Evolutionary conservation across 1,284 basidiomycete genomes (phyloP), one percentile per base, ranked within the genome.

Genomic region (Phlebopus sp.): DNA sequence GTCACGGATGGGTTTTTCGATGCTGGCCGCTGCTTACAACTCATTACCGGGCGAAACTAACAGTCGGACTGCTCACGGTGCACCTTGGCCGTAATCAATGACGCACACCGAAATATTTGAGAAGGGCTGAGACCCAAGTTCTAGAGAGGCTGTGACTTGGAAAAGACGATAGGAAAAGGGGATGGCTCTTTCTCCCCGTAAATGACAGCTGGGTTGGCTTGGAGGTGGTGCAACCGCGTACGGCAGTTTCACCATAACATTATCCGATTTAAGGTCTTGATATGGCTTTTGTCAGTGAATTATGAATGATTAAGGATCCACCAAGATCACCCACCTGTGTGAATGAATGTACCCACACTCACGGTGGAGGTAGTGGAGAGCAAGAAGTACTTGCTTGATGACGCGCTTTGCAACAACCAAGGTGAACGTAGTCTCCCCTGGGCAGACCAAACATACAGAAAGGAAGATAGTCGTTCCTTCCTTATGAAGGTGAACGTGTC

Each of bases 1-100:
- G 53, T 82, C 85, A 46, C 86, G 73, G 37, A 84, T 57, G 52
- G 80, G 75, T 30, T 78, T 75, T 36, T 58, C 59, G 43, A 61
- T 56, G 17, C 62, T 57, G 31, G 38, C 64, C 49, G 64, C 63
- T 29, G 62, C 58, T 54, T 75, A 70, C 40, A 72, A 68, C 37
- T 74, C 70, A 9, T 69, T 69, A 30, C 75, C 74, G 13, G 75
- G 56, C 18, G 59, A 62, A 39, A 69, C n/a, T n/a, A 25, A 25
- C 25, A 25, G n/a, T n/a, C n/a, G n/a, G 25, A 25, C 25, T 25
- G 25, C 25, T 25, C 25, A 8, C 25, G 25, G 8, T 25, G 25
- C 23, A 38, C 37, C 18, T n/a, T 38, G 37, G 23, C 37, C 37
- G 10, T 38, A 38, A 38, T 46, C 44, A 15, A 27, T 25, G 25